phyloP scores from a whole-genome alignment of 2,329 filamentous ascomycete species.

The Botrytis tulipae region DNA sequence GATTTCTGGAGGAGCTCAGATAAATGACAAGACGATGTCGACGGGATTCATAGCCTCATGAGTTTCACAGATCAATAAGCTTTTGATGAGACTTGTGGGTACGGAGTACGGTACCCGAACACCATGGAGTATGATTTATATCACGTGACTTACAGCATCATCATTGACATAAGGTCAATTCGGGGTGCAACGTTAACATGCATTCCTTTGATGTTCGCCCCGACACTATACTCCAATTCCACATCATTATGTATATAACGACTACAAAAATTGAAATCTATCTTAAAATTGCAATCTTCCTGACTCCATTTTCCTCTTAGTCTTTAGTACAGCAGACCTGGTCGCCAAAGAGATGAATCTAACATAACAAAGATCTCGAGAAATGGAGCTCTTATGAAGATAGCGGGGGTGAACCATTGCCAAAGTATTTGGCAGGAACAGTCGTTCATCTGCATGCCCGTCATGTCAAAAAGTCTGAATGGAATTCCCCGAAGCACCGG shows the following conservation, averaged over 20 bases:
- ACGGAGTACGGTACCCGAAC: not conserved
- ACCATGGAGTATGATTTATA: not conserved
- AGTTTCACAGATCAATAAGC: not conserved
- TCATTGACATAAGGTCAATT: not conserved
- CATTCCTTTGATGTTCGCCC: too few species aligned
- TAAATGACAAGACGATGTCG: not conserved
- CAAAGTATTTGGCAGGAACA: not conserved
- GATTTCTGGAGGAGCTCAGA: not conserved
- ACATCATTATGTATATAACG: not conserved
- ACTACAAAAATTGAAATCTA: not conserved
- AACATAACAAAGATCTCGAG: not conserved
- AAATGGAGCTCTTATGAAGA: not conserved
- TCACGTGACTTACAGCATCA: not conserved
- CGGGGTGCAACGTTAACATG: too few species aligned
- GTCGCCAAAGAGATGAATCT: too few species aligned
- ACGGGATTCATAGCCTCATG: not conserved
- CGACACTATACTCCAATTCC: too few species aligned
- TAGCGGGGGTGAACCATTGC: not conserved
- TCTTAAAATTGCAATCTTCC: too few species aligned
- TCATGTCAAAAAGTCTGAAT: not conserved
- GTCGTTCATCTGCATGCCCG: not conserved
- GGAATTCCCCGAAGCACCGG: not conserved
- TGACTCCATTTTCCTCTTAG: too few species aligned
- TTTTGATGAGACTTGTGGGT: not conserved
- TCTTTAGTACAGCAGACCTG: too few species aligned